Evolutionary conservation across 2,329 filamentous ascomycete species (phyloP).

Genomic region (Lachnellula subtilissima): DNA sequence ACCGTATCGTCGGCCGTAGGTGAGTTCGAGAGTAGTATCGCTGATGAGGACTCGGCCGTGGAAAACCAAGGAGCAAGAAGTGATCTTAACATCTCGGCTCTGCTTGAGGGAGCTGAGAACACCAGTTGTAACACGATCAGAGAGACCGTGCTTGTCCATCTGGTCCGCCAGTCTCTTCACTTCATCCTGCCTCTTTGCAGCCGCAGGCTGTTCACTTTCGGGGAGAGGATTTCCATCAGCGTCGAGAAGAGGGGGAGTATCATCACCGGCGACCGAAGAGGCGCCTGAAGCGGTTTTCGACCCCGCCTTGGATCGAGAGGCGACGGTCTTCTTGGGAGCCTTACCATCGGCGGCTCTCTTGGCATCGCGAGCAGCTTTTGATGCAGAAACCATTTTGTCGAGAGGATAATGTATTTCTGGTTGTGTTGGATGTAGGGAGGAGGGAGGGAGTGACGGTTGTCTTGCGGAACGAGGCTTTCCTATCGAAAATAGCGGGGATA

Average conservation of each 20-base stretch:
- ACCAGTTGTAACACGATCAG: conserved; percentile 96
- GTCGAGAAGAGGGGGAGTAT: conserved; percentile 56
- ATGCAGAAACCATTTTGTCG: conserved; percentile 59
- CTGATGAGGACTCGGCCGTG: conserved; percentile 95
- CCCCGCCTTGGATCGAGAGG: conserved; percentile 59
- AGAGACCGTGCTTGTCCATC: conserved; percentile 93
- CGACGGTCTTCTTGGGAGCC: conserved; percentile 71
- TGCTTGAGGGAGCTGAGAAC: conserved; percentile 79
- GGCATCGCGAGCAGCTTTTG: conserved; percentile 67
- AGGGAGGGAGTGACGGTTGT: background rate
- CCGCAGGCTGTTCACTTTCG: conserved; percentile 60
- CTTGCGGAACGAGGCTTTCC: background rate
- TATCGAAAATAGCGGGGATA: background rate
- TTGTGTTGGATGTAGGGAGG: background rate
- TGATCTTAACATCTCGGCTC: conserved; percentile 96
- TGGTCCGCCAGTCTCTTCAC: conserved; percentile 86
- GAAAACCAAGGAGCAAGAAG: conserved; percentile 88
- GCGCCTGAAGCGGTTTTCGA: conserved; percentile 62
- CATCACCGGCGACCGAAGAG: conserved; percentile 67
- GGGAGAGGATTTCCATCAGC: conserved; percentile 51
- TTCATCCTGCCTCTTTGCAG: conserved; percentile 68
- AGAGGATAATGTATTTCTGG: background rate
- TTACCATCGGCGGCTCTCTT: conserved; percentile 70
- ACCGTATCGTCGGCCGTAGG: conserved; percentile 88
- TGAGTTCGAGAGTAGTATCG: conserved; percentile 89